Evolutionary conservation across 306 rosid genomes (phyloP), one percentile per base, ranked within the genome.

Genomic region (Fagus sylvatica): DNA sequence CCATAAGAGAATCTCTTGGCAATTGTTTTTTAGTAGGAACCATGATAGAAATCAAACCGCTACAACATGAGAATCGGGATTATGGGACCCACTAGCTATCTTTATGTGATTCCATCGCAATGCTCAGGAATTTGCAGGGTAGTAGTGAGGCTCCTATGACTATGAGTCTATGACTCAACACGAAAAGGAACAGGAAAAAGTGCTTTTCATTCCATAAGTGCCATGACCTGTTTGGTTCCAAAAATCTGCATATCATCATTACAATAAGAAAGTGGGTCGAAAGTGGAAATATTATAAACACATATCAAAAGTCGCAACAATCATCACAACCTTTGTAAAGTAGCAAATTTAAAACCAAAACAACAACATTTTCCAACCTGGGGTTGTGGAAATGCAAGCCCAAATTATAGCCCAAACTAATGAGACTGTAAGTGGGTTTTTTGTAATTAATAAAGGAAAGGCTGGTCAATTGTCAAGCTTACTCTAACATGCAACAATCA

Each of bases 241-340:
- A 22, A 71, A 70, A 40, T 71, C 53, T 56, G 78, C 60, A 30
- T 17, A 62, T 68, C 84, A 83, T 83, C 84, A 83, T 83, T 72
- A 41, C 87, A 55, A 28, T 66, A 67, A 64, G 79, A 84, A 84
- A 79, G 84, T 84, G 84, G 76, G 84, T 83, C 73, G 81, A 48
- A 73, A 72, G 3, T 34, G 13, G 17, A 62, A 2, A 62, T 62
- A 62, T 34, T 34, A 62, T 62, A 60, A 60, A n/a, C 13, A 66
- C 49, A 39, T 3, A 8, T 28, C 49, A 66, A 39, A 66, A 66
- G 71, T 37, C n/a, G n/a, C n/a, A n/a, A n/a, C n/a, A n/a, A n/a
- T n/a, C n/a, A n/a, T n/a, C n/a, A n/a, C n/a, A n/a, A n/a, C n/a
- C 68, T 60, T 60, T 32, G 13, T 22, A 19, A 55, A 55, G 34